Conservation (phyloP, 148 eudicot species). For the Rhododendron griersonianum region DNA sequence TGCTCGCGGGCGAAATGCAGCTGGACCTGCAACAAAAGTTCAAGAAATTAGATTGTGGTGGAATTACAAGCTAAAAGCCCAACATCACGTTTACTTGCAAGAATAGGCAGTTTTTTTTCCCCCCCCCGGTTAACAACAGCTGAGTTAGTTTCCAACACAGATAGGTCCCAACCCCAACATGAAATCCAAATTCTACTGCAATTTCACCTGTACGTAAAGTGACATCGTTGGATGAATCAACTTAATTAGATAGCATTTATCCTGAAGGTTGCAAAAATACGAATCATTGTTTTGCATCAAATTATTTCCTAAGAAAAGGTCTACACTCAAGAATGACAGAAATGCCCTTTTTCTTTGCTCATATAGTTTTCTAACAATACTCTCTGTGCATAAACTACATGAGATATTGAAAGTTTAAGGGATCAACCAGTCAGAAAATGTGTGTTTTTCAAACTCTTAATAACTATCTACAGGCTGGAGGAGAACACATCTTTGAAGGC, state of each 20-base stretch:
- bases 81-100: not conserved
- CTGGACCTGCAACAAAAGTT: conserved; percentile 65
- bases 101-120: not conserved
- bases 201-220: not conserved
- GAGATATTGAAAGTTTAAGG: not conserved
- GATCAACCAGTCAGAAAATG: not conserved
- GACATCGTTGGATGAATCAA: not conserved
- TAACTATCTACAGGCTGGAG: not conserved
- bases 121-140: not conserved
- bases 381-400: not conserved
- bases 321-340: not conserved
- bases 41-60: conserved; percentile 7
- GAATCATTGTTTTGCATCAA: not conserved
- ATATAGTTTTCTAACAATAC: not conserved
- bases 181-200: not conserved
- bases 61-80: not conserved
- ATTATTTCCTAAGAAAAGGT: not conserved
- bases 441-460: not conserved
- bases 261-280: not conserved
- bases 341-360: not conserved
- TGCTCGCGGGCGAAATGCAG: conserved; percentile 98
- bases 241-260: not conserved
- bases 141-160: not conserved
- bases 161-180: not conserved
- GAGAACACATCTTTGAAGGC: not conserved